Evolutionary conservation across 495 filamentous ascomycete species (phyloP), one percentile per base, ranked within the genome.

Genomic region (Penicillium cataractarum): DNA sequence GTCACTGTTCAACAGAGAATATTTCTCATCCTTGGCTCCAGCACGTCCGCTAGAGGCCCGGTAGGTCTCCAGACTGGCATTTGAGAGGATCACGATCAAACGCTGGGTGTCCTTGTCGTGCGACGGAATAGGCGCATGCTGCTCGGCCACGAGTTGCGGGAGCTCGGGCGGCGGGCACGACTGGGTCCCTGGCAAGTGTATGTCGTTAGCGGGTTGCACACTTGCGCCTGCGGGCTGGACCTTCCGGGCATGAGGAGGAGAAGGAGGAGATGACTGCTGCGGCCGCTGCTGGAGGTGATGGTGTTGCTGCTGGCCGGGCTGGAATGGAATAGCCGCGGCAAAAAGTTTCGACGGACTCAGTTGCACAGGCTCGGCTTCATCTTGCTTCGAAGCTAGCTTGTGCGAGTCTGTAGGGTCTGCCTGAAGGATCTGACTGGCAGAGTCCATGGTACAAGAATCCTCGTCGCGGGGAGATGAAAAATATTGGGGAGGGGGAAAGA

Each of bases 21-120:
- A 98, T 72, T 97, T 97, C 67, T 98, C 95, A 66, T 97, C 93
- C 24, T 84, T 84, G 61, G 84, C 80, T 40, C 88, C 88, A 63
- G 80, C 83, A 58, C 90, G 87, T 26, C 89, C 86, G 57, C 85
- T 86, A 51, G 90, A 87, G 37, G 93, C 91, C 71, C 92, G 93
- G 83, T 96, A 97, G 8, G 95, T 98, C 72, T 99, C 95, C 66
- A 99, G 84, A 70, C 95, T 98, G 53, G 95, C 95, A 84, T 97
- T 96, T 55, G 92, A 96, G 22, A 99, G 88, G 46, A 99, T 92
- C 49, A 99, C 95, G 65, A 99, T 97, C 66, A 99, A 80, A 26
- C 95, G 83, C 77, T 94, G 87, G 19, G 91, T 89, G 74, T 93
- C 88, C 77, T 96, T 96, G 72, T 99, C 95, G 60, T 84, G 88